Percentiles rank a stretch among this genome's conserved stretches.
These are phyloP conservation scores for Yamadazyma triangularis DNA, from an alignment of 1,139 yeast genomes.

Conservation along the genomic window DNA sequence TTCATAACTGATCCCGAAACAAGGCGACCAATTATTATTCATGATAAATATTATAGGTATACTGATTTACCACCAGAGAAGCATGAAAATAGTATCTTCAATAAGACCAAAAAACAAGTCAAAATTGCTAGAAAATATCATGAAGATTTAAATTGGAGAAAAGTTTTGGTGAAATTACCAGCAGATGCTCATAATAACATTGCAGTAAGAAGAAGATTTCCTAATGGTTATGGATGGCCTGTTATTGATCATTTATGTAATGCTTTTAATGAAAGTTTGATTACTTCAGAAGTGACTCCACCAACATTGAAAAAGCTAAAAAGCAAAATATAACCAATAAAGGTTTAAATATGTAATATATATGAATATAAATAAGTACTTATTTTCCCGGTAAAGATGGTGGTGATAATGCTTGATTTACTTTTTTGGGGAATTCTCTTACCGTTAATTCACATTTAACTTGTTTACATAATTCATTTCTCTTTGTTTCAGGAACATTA, in stretches of 20 bases:
- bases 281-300: conserved; percentile 1
- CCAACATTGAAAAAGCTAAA: conserved; percentile 6
- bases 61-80: conserved; percentile 51
- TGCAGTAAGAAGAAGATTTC: conserved; percentile 78
- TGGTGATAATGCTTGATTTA: conserved; percentile 19
- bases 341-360: conserved; percentile 1
- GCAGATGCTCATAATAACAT: conserved; percentile 98
- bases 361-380: conserved; percentile 1
- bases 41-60: conserved; percentile 72
- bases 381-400: conserved; percentile 22
- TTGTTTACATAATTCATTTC: conserved; percentile 72
- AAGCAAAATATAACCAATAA: conserved; percentile 10
- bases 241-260: conserved; percentile 54
- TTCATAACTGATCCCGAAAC: conserved; percentile 33
- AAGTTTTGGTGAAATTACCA: conserved; percentile 76
- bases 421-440: conserved; percentile 69
- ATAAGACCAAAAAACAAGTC: conserved; percentile 55
- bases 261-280: conserved; percentile 11
- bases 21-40: conserved; percentile 61
- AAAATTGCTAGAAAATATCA: conserved; percentile 87
- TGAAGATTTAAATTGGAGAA: conserved; percentile 74
- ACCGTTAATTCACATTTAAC: conserved; percentile 76
- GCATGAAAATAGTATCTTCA: conserved; percentile 9
- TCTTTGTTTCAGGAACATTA: conserved; percentile 56
- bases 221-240: conserved; percentile 96